Evolutionary conservation across 768 basidiomycete species (phyloP), one percentile per base, ranked within the genome.

Genomic region (Candolleomyces efflorescens): DNA sequence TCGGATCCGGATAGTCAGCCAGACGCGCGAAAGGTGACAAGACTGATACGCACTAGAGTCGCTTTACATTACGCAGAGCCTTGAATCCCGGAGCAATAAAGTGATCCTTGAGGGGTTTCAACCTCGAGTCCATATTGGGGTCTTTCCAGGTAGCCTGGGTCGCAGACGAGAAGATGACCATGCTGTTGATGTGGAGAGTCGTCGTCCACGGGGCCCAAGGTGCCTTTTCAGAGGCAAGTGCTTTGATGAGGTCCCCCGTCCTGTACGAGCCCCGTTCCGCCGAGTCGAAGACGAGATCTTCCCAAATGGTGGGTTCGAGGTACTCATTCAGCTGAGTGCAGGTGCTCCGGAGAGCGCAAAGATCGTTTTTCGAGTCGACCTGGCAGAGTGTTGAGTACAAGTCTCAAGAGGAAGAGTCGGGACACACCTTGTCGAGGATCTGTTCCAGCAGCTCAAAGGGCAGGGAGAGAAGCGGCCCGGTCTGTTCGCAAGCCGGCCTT

Each of bases 81-180:
- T 48, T 53, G 20, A 59, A 27, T 24, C 52, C 58, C 18, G 58
- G 58, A 24, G 51, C n/a, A 9, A 59, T 26, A 41, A 20, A 59
- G 17, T 41, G 45, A 20, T 54, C 52, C 20, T 59, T 41, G 15
- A 59, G 44, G 5, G 58, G 58, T 27, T 45, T 12, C 10, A 54
- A 37, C 17, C 23, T n/a, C 6, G 20, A 6, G 46, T 54, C 58
- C 6, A 54, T 20, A 26, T 59, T 46, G 5, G 44, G 43, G 11
- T 59, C 32, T 27, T 54, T 43, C 58, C 58, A 59, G 22, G 54
- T n/a, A 32, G 52, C 54, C 37, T 59, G 58, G 23, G 51, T 17
- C 5, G 58, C 45, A 22, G 53, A 26, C 11, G 58, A 54, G 58
- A 54, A 59, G 2, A 53, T 53, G 18, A 59, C 43, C 13, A 59